Percentiles rank a stretch among this genome's conserved stretches.
Conservation (phyloP, 345 rosid species). For the Pugionium dolabratum region DNA sequence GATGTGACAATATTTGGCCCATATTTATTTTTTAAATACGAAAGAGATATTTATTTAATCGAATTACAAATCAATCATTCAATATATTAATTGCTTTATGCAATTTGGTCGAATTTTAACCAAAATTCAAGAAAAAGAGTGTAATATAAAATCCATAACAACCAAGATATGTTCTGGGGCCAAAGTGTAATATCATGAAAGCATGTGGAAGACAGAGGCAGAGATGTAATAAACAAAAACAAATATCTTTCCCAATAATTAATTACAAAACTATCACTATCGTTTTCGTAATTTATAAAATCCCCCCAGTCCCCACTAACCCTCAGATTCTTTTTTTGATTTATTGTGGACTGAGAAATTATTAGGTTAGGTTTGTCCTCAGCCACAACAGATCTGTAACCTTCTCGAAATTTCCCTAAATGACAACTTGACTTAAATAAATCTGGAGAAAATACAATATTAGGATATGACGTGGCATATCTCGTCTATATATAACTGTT, state of each 20-base stretch:
- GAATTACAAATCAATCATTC: background rate
- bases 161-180: background rate
- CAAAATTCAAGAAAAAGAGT: too few relatives aligned
- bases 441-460: background rate
- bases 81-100: background rate
- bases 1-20: slow-evolving; percentile 32
- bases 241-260: slow-evolving; percentile 8
- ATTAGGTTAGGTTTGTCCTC: slow-evolving; percentile 30
- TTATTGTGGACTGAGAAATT: background rate
- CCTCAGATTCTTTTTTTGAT: background rate
- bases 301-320: too few relatives aligned
- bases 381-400: slow-evolving; percentile 54
- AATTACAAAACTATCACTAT: slow-evolving; percentile 18
- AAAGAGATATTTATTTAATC: background rate
- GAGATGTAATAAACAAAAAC: background rate
- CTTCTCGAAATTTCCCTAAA: slow-evolving; percentile 52
- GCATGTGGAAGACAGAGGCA: background rate
- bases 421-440: slow-evolving; percentile 3
- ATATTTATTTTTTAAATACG: background rate
- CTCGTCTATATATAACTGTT: slow-evolving; percentile 1
- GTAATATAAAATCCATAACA: background rate
- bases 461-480: slow-evolving; percentile 47
- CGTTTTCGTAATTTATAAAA: background rate
- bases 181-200: slow-evolving; percentile 7
- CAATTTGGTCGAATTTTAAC: too few relatives aligned